Evolutionary conservation across 192 early-diverging fungal species (phyloP), one percentile per base, ranked within the genome.

Genomic region (Rhizoclosmatium sp.): DNA sequence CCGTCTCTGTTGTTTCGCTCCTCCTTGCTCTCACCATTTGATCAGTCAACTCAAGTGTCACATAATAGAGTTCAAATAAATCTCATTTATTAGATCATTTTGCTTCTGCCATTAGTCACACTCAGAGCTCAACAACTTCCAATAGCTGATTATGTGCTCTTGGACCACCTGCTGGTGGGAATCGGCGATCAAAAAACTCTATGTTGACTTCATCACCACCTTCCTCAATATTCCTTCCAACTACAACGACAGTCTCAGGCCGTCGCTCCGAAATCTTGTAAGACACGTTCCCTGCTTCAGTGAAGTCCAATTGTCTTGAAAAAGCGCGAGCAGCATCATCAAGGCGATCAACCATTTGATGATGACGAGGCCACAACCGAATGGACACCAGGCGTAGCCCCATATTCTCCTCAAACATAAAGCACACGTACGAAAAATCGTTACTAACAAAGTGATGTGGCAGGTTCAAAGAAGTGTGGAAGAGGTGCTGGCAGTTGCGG

Each of bases 301-400:
- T 61, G 44, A 76, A 66, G 10, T 47, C 46, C 65, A 66, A 49
- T 3, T 61, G 19, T 51, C 66, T 64, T 45, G 66, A 40, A 41
- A 76, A 76, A 23, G n/a, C 61, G 39, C n/a, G 42, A 10, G 66
- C 23, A 41, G 12, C 4, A 40, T 31, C 46, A 16, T 31, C 16
- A 16, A 76, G 46, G 19, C 60, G 7, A 40, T 54, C 16, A 51
- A 51, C 65, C 1, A 66, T 3, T 40, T 76, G 45, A 46, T 66
- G 14, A 46, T 60, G 61, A 2, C 4, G 21, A 23, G 75, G 75
- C 47, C n/a, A 59, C 64, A 76, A 23, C 10, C 75, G 41, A 31
- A 76, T 67, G 14, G 75, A 76, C 4, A 76, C 65, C 46, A 76
- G 41, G 12, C 75, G 75, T 14, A 76, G 75, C 19, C 75, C 75